Conservation (phyloP, 2,329 filamentous ascomycete species). For the Cladophialophora immunda region DNA sequence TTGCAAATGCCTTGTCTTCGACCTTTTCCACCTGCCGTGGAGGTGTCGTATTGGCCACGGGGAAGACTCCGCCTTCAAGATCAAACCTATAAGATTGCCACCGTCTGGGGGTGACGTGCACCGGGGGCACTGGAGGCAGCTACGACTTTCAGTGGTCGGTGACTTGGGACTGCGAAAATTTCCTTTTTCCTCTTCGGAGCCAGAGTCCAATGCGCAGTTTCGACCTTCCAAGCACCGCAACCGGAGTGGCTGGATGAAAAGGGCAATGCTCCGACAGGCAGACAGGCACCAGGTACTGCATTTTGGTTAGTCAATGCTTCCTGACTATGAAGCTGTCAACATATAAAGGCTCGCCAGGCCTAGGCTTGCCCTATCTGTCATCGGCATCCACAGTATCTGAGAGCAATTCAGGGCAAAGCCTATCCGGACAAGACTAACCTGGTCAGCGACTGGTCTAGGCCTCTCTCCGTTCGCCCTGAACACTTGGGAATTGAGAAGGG, state of each 20-base stretch:
- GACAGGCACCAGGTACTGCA: neutral
- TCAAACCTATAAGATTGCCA: neutral
- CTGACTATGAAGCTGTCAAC: neutral
- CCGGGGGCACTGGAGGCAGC: neutral
- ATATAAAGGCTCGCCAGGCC: neutral
- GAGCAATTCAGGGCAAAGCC: neutral
- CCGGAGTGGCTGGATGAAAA: neutral
- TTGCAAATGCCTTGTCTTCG: neutral
- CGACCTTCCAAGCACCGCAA: neutral
- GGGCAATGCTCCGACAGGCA: neutral
- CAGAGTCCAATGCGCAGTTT: neutral
- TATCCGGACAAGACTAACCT: neutral
- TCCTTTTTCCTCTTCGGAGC: neutral
- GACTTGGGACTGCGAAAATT: neutral
- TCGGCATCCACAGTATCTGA: neutral
- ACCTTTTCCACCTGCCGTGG: neutral
- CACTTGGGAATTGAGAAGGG: neutral
- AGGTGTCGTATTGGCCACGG: neutral
- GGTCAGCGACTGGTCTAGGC: constrained; percentile 4
- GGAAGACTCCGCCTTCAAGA: neutral
- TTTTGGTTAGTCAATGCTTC: neutral
- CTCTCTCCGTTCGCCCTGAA: neutral
- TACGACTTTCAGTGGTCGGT: neutral
- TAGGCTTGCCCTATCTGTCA: neutral
- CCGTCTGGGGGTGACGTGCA: neutral